Conservation (phyloP, 1,139 yeast species). For the Blastobotrys proliferans region DNA sequence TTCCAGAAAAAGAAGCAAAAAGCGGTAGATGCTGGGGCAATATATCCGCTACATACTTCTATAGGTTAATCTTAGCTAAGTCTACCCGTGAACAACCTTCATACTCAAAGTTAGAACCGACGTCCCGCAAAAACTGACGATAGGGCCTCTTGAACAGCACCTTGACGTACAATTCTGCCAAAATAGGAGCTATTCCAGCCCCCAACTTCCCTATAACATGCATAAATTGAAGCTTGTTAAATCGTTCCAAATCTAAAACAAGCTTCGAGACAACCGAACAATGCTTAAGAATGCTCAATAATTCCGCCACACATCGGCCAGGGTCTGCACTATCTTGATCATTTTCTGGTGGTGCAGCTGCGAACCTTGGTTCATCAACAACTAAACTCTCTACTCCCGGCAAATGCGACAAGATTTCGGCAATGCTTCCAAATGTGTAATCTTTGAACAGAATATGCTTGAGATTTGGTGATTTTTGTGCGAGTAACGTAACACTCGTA, state of each 20-base stretch:
- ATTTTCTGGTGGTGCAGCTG: conserved; percentile 1
- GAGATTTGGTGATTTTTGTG: not conserved
- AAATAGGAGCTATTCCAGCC: not conserved
- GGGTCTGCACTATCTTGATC: not conserved
- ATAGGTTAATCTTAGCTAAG: conserved; percentile 1
- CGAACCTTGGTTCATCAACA: conserved; percentile 9
- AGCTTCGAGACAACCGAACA: no score
- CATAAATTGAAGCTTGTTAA: not conserved
- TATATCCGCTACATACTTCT: no score
- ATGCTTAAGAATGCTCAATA: no score
- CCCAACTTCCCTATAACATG: not conserved
- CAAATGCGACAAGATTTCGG: no score
- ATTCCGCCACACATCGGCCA: not conserved
- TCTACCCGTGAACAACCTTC: conserved; percentile 4
- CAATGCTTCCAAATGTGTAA: not conserved
- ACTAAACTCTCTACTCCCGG: no score
- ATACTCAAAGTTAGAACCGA: not conserved
- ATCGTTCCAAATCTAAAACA: conserved; percentile 7
- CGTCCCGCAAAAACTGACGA: not conserved
- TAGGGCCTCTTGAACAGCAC: conserved; percentile 5
- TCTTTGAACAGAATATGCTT: not conserved
- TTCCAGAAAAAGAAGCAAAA: no score
- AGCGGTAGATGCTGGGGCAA: no score
- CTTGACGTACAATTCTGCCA: not conserved
- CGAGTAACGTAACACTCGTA: not conserved